phyloP scores from a whole-genome alignment of 495 filamentous ascomycete genomes.

The Viridothelium virens region DNA sequence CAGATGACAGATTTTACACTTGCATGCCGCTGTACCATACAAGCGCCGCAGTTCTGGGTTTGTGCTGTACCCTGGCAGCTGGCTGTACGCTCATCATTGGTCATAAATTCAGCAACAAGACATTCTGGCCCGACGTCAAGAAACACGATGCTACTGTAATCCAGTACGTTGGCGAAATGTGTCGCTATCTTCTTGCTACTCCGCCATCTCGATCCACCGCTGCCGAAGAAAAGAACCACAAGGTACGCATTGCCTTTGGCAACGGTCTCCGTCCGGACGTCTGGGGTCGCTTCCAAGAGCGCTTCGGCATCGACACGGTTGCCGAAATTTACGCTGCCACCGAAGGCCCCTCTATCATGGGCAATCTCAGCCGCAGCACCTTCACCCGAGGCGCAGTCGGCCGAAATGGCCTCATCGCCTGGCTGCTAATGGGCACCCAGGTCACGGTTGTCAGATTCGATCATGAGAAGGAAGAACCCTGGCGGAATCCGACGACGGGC shows the following conservation, averaged over 20 bases:
- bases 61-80: constrained; percentile 49
- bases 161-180: constrained; percentile 94
- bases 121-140: constrained; percentile 75
- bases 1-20: constrained; percentile 71
- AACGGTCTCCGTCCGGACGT: constrained; percentile 91
- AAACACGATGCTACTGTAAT: constrained; percentile 68
- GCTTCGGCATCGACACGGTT: constrained; percentile 74
- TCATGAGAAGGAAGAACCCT: constrained; percentile 59
- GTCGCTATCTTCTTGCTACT: constrained; percentile 76
- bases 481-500: constrained; percentile 63
- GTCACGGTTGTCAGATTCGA: constrained; percentile 66
- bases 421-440: constrained; percentile 43
- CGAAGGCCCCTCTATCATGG: constrained; percentile 64
- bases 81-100: constrained; percentile 65
- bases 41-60: constrained; percentile 66
- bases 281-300: constrained; percentile 79
- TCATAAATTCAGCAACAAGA: constrained; percentile 71
- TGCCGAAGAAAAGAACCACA: constrained; percentile 68
- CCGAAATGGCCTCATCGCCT: constrained; percentile 48
- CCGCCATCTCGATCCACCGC: constrained; percentile 47
- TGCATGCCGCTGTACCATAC: constrained; percentile 95
- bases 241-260: constrained; percentile 73
- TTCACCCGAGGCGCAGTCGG: constrained; percentile 77
- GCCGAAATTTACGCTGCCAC: constrained; percentile 89
- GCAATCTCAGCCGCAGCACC: constrained; percentile 69